Conservation (phyloP, 192 early-diverging fungal species). For the Backusella tuberculispora region DNA sequence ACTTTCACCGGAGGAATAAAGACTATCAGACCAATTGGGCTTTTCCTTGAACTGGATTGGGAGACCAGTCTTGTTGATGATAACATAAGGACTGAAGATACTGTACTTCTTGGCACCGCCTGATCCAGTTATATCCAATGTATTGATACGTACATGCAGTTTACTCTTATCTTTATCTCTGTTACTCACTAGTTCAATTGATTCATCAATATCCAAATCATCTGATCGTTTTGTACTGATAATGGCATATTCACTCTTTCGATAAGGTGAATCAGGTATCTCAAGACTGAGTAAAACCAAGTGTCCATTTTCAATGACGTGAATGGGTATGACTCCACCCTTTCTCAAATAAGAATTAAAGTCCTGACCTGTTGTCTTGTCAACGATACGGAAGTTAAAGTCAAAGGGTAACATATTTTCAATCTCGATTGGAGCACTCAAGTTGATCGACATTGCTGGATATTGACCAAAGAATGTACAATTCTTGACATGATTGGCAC, state of each 20-base stretch:
- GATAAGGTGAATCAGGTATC: constrained; percentile 74
- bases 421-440: constrained; percentile 82
- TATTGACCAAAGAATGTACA: constrained; percentile 56
- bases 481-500: constrained; percentile 53
- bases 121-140: constrained; percentile 62
- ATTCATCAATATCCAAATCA: constrained; percentile 79
- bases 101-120: constrained; percentile 82
- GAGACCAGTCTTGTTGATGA: constrained; percentile 92
- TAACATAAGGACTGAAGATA: constrained; percentile 92
- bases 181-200: constrained; percentile 52
- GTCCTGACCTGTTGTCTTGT: constrained; percentile 72
- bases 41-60: constrained; percentile 79
- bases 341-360: constrained; percentile 66
- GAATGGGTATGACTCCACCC: constrained; percentile 75
- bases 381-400: constrained; percentile 77
- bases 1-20: constrained; percentile 74
- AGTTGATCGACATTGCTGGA: constrained; percentile 78
- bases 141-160: constrained; percentile 65
- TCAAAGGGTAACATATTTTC: constrained; percentile 96
- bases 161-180: constrained; percentile 47
- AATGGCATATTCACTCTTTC: constrained; percentile 79
- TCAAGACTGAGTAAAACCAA: constrained; percentile 76
- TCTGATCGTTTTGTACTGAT: constrained; percentile 82
- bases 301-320: constrained; percentile 84
- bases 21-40: constrained; percentile 75